Conservation (phyloP, 2,329 filamentous ascomycete genomes). For the Sphaerulina musiva region DNA sequence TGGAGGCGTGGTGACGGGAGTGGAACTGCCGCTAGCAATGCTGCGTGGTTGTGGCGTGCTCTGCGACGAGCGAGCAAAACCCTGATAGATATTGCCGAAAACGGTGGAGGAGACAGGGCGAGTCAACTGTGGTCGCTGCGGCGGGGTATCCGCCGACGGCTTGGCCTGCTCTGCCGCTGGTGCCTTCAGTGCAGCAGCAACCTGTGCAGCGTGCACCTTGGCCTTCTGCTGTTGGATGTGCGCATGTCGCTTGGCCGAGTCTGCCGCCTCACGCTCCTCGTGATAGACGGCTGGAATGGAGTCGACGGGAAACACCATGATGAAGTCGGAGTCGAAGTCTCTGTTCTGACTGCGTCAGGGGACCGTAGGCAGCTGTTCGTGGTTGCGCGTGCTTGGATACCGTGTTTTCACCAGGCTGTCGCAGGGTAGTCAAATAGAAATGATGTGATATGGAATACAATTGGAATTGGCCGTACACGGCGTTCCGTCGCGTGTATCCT, state of each 20-base stretch:
- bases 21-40: constrained; percentile 13
- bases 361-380: background rate
- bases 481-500: no score
- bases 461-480: no score
- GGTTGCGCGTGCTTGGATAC: background rate
- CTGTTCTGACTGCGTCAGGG: background rate
- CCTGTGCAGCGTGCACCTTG: constrained; percentile 14
- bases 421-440: background rate
- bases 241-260: constrained; percentile 22
- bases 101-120: constrained; percentile 20
- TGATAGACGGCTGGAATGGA: constrained; percentile 29
- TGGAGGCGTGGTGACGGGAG: constrained; percentile 17
- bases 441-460: background rate
- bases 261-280: constrained; percentile 29
- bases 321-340: background rate
- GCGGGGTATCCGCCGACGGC: constrained; percentile 8
- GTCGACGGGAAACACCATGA: constrained; percentile 32
- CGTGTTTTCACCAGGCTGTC: background rate
- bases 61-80: constrained; percentile 14
- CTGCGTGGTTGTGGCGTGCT: constrained; percentile 5
- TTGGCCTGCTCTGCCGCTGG: constrained; percentile 2
- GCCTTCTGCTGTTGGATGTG: constrained; percentile 21
- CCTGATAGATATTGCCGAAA: constrained; percentile 29
- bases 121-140: constrained; percentile 23
- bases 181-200: constrained; percentile 8